Percentiles rank a stretch among this genome's conserved stretches.
These are phyloP conservation scores for Pyrenochaeta sp. DNA, from an alignment of 2,329 filamentous ascomycete species.

Conservation along the genomic window DNA sequence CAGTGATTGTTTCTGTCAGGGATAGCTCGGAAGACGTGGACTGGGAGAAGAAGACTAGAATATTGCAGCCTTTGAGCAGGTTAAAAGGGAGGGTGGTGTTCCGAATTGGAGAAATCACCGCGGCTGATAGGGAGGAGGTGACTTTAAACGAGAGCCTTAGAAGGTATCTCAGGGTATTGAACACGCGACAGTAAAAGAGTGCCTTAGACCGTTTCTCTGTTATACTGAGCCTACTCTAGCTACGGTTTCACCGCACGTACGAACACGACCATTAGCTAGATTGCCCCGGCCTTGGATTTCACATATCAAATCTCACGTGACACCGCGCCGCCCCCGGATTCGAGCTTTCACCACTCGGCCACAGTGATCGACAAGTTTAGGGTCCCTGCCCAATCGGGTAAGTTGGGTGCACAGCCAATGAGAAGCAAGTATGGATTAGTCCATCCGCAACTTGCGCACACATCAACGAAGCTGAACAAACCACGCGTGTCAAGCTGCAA, in stretches of 20 bases:
- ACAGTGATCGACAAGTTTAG: not conserved
- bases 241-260: not conserved
- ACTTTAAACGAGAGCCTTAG: constrained; percentile 7
- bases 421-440: not conserved
- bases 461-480: not conserved
- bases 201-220: not conserved
- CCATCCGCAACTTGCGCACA: not conserved
- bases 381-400: not conserved
- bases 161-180: not conserved
- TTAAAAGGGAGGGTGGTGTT: constrained; percentile 14
- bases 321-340: too few relatives aligned
- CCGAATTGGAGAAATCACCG: constrained; percentile 16
- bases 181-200: not conserved
- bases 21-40: not conserved
- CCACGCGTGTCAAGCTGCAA: not conserved
- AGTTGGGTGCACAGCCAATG: not conserved
- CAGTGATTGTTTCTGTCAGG: not conserved
- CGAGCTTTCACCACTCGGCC: not conserved
- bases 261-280: not conserved
- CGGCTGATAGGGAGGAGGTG: constrained; percentile 4
- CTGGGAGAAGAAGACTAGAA: constrained; percentile 12
- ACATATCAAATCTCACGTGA: too few relatives aligned
- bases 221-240: not conserved
- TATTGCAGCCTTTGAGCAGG: constrained; percentile 15
- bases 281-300: not conserved